Conservation (phyloP, 2,329 filamentous ascomycete species). For the Aspergillus floridensis region DNA sequence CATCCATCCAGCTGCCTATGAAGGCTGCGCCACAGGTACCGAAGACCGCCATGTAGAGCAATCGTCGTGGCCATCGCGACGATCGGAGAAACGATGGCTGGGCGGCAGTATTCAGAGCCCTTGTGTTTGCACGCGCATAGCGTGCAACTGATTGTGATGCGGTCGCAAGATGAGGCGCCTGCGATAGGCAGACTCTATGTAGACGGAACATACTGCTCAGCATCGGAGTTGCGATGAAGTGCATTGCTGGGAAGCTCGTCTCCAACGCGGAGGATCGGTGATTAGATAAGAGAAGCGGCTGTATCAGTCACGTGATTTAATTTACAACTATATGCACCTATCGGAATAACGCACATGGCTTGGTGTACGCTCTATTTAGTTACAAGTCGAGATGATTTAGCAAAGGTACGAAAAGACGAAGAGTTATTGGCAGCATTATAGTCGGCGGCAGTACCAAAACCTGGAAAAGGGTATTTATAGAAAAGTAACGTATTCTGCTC, state of each 20-base stretch:
- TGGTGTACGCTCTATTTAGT: background rate
- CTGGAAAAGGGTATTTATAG: background rate
- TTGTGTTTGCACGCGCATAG: constrained; percentile 7
- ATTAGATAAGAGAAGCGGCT: constrained; percentile 4
- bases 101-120: constrained; percentile 23
- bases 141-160: constrained; percentile 8
- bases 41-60: constrained; percentile 37
- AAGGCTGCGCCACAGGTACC: constrained; percentile 30
- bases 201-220: constrained; percentile 29
- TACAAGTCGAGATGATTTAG: background rate
- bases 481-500: background rate
- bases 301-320: background rate
- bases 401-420: background rate
- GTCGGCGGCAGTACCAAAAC: background rate
- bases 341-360: too few relatives aligned
- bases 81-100: constrained; percentile 16
- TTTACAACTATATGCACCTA: too few relatives aligned
- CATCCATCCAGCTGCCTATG: constrained; percentile 25
- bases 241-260: background rate
- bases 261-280: background rate
- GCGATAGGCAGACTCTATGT: constrained; percentile 23
- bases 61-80: constrained; percentile 36
- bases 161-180: constrained; percentile 14
- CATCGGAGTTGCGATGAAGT: constrained; percentile 16
- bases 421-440: background rate